Evolutionary conservation across 2,329 filamentous ascomycete genomes (phyloP).

Genomic region (Exophiala aquamarina): DNA sequence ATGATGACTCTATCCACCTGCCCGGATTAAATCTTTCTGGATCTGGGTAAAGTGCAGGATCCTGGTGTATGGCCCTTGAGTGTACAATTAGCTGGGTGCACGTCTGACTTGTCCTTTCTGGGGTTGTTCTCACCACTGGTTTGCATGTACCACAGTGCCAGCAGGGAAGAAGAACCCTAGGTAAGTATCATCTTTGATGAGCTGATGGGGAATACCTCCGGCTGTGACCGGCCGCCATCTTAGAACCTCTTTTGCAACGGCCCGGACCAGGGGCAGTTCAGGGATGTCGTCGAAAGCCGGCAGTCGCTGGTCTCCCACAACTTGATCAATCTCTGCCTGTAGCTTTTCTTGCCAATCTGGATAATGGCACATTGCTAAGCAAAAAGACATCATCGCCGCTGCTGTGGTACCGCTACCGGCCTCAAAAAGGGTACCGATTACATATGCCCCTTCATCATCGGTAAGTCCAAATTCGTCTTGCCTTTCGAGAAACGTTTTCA

Average conservation of each 20-base stretch:
- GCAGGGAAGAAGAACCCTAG: slow-evolving; percentile 26
- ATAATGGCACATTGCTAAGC: slow-evolving; percentile 52
- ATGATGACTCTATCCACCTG: slow-evolving; percentile 29
- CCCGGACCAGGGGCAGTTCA: slow-evolving; percentile 53
- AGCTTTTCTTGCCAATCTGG: slow-evolving; percentile 47
- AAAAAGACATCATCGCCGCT: slow-evolving; percentile 42
- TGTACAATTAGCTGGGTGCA: no score
- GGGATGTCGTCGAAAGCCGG: slow-evolving; percentile 51
- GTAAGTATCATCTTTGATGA: slow-evolving; percentile 24
- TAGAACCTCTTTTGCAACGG: slow-evolving; percentile 56
- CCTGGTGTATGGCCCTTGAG: slow-evolving; percentile 28
- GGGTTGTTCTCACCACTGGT: slow-evolving; percentile 19
- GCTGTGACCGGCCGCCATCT: slow-evolving; percentile 50
- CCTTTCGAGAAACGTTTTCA: slow-evolving; percentile 14
- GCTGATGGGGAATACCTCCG: slow-evolving; percentile 24
- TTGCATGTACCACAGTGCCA: slow-evolving; percentile 23
- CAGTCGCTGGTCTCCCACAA: slow-evolving; percentile 49
- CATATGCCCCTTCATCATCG: slow-evolving; percentile 23
- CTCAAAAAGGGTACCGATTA: slow-evolving; percentile 42
- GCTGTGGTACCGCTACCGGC: slow-evolving; percentile 47
- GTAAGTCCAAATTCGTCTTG: slow-evolving; percentile 19
- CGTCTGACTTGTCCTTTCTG: no score
- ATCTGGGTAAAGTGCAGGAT: slow-evolving; percentile 28
- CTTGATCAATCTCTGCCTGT: slow-evolving; percentile 50
- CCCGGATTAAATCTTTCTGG: slow-evolving; percentile 34